phyloP scores from a whole-genome alignment of 2,329 filamentous ascomycete genomes.

The Stemphylium vesicarium region DNA sequence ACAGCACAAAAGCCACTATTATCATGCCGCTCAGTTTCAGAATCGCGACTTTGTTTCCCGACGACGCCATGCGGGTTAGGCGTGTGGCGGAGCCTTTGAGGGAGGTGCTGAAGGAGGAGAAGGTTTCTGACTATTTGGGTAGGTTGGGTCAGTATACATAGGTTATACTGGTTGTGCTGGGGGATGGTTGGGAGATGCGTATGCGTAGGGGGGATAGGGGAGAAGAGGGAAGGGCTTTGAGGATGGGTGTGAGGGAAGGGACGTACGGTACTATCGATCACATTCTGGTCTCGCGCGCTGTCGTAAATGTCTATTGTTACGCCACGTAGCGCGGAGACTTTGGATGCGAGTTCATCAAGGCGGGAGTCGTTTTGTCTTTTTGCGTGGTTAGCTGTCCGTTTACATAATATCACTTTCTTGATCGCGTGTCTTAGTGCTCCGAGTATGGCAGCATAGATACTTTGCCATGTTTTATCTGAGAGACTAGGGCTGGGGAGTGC shows the following conservation, averaged over 20 bases:
- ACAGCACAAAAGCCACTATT: slow-evolving; percentile 71
- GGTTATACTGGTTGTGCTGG: background rate
- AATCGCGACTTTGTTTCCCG: slow-evolving; percentile 89
- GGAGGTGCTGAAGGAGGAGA: slow-evolving; percentile 82
- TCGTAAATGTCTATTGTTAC: slow-evolving; percentile 99
- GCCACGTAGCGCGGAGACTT: slow-evolving; percentile 89
- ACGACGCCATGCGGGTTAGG: slow-evolving; percentile 86
- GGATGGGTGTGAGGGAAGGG: background rate
- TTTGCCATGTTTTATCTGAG: no score
- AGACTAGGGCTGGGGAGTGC: no score
- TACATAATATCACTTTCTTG: no score
- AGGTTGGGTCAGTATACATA: background rate
- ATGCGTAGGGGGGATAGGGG: background rate
- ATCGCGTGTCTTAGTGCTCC: no score
- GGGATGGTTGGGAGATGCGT: no score
- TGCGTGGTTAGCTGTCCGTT: no score
- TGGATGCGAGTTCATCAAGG: slow-evolving; percentile 86
- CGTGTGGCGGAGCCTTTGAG: slow-evolving; percentile 84
- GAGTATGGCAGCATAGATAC: no score
- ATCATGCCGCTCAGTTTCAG: slow-evolving; percentile 88
- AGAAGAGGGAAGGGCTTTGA: no score
- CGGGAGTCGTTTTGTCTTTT: slow-evolving; percentile 86
- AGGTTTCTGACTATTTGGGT: slow-evolving; percentile 76
- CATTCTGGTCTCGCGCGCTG: slow-evolving; percentile 84
- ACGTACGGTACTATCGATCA: slow-evolving; percentile 74